Percentiles rank a stretch among this genome's conserved stretches.
Evolutionary conservation across 2,329 filamentous ascomycete genomes (phyloP).

Genomic region (Venturia aucupariae): DNA sequence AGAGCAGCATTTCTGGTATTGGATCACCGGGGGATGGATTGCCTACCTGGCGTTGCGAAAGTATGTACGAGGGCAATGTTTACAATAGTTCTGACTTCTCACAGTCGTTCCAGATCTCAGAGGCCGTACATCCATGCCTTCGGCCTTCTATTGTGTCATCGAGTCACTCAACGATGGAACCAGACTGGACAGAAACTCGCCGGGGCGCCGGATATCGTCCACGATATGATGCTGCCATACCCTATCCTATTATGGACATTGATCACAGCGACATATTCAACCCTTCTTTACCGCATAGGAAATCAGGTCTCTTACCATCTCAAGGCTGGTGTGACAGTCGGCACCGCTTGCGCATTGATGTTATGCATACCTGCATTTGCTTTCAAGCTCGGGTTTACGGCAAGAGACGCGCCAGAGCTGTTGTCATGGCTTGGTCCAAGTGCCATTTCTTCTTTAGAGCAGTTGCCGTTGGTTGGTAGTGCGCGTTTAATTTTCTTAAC

Average conservation of each 20-base stretch:
- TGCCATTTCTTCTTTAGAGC: conserved; percentile 40
- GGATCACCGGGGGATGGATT: conserved; percentile 64
- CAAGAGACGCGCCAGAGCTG: conserved; percentile 79
- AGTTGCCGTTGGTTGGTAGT: conserved; percentile 26
- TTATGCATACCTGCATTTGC: conserved; percentile 41
- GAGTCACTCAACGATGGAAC: conserved; percentile 75
- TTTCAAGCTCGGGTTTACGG: conserved; percentile 87
- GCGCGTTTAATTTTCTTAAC: conserved; percentile 27
- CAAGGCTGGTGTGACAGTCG: background rate
- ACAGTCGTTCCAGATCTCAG: conserved; percentile 2
- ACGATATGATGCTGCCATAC: conserved; percentile 55
- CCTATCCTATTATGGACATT: conserved; percentile 65
- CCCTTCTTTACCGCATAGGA: conserved; percentile 30
- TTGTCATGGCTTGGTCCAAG: conserved; percentile 30
- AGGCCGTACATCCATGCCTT: background rate
- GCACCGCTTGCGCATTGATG: conserved; percentile 11
- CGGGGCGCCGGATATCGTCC: conserved; percentile 80
- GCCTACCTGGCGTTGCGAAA: conserved; percentile 38
- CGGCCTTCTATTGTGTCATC: conserved; percentile 50
- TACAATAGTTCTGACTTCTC: background rate
- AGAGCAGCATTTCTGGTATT: conserved; percentile 99
- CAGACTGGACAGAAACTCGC: conserved; percentile 96
- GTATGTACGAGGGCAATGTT: conserved; percentile 17
- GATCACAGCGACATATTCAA: conserved; percentile 59
- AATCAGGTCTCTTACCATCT: conserved; percentile 20